Evolutionary conservation across 169 alveolate species (phyloP), one percentile per base, ranked within the genome.

Genomic region (Besnoitia besnoiti): DNA sequence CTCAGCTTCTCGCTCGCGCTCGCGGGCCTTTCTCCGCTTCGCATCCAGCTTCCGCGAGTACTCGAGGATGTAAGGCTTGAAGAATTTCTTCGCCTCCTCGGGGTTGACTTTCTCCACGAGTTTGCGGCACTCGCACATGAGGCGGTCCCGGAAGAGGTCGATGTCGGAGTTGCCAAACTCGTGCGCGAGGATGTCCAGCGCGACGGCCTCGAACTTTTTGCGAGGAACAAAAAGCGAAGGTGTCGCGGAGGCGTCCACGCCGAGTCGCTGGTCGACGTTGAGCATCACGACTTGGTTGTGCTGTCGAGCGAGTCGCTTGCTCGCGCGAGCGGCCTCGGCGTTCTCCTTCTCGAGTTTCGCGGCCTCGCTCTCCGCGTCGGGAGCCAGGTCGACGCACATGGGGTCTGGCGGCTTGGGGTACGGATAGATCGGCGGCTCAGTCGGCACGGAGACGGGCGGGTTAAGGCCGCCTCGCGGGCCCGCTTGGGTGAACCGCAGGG

Each of bases 1-100:
- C 46, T 67, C 12, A 19, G 12, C 87, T 40, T 76, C 76, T 47
- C 47, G 44, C 62, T 35, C 77, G 89, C 49, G 88, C 75, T 39
- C 62, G 76, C 67, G 55, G 40, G 59, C 67, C 44, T 76, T 46
- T 80, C 84, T 51, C 35, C 80, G 76, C 37, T 51, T 49, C 51
- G 33, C 51, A 33, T 89, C 89, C 16, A 89, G 80, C 59, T 89
- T 73, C 39, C 93, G 88, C 24, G 93, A 27, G 62, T 40, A 89
- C 35, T 84, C 89, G 30, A 75, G 82, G n/a, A 89, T 84, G 44
- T 89, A 47, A 19, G 93, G 93, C 79, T 73, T 49, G 59, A 42
- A 35, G 79, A 76, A 47, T 19, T 12, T 40, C 67, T 62, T 42
- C 33, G 92, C 85, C 33, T 62, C 92, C 24, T 47, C 87, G 24